Percentiles rank a stretch among this genome's conserved stretches.
Conservation (phyloP, 2,329 filamentous ascomycete species). For the Pochonia chlamydosporia region DNA sequence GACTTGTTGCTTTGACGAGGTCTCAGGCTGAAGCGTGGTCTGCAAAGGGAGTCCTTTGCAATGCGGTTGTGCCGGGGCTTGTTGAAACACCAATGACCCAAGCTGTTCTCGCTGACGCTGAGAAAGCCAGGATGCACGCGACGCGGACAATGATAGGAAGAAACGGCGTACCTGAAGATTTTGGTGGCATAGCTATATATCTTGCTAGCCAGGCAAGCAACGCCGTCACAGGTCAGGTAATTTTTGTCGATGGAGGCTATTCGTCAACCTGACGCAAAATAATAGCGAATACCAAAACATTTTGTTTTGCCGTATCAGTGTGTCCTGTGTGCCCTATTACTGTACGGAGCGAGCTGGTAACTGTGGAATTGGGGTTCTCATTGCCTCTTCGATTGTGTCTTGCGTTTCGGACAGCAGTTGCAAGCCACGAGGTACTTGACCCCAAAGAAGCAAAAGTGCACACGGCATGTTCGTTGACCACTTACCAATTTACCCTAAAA, state of each 20-base stretch:
- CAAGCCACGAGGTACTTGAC: no score
- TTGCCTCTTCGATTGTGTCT: no score
- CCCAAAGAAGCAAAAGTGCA: no score
- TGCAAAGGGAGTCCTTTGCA: constrained; percentile 24
- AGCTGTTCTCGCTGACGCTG: constrained; percentile 15
- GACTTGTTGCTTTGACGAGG: constrained; percentile 23
- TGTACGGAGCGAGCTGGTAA: no score
- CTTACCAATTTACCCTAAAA: no score
- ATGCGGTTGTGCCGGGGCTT: constrained; percentile 25
- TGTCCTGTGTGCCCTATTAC: no score
- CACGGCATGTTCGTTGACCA: no score
- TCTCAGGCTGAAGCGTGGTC: constrained; percentile 31
- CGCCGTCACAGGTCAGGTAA: constrained; percentile 25
- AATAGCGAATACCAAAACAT: no score
- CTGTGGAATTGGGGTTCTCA: no score
- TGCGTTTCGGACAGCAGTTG: no score
- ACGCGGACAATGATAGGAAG: constrained; percentile 23
- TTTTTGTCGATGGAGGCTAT: constrained; percentile 27
- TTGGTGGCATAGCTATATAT: constrained; percentile 23
- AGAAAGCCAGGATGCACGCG: constrained; percentile 17
- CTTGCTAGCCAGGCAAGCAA: constrained; percentile 24
- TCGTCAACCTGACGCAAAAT: constrained; percentile 24
- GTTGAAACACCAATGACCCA: constrained; percentile 23
- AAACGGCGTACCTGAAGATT: constrained; percentile 25
- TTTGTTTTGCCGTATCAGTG: no score